These are phyloP conservation scores for Zopfia rhizophila DNA, from an alignment of 2,329 filamentous ascomycete genomes.

Conservation along the genomic window DNA sequence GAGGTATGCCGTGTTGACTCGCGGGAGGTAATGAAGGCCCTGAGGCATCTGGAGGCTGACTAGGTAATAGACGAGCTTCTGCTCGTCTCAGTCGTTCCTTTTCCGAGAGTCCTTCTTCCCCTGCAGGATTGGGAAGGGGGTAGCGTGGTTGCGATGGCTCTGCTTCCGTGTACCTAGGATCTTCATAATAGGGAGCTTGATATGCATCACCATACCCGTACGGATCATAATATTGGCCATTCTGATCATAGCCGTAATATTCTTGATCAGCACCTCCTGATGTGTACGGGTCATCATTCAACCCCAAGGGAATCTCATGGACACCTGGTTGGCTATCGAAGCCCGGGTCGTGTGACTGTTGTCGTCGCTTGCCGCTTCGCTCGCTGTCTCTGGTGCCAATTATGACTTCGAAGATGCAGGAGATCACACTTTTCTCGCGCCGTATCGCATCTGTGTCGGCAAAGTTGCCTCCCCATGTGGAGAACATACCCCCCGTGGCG, in stretches of 20 bases:
- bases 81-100: conserved; percentile 83
- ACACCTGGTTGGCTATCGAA: conserved; percentile 24
- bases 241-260: conserved; percentile 40
- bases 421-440: conserved; percentile 91
- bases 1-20: conserved; percentile 39
- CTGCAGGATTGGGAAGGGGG: conserved; percentile 65
- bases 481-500: conserved; percentile 58
- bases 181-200: conserved; percentile 34
- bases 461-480: conserved; percentile 73
- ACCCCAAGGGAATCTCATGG: conserved; percentile 34
- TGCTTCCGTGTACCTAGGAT: conserved; percentile 28
- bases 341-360: conserved; percentile 27
- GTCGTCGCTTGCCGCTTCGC: conserved; percentile 58
- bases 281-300: conserved; percentile 24
- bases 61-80: conserved; percentile 83
- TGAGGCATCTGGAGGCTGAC: conserved; percentile 71
- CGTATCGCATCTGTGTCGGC: conserved; percentile 88
- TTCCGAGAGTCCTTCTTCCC: conserved; percentile 75
- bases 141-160: conserved; percentile 58
- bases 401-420: conserved; percentile 84
- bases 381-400: conserved; percentile 86
- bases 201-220: conserved; percentile 45
- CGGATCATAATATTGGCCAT: conserved; percentile 42
- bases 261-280: conserved; percentile 20
- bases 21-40: conserved; percentile 56